These are phyloP conservation scores for Suhomyces pyralidae DNA, from an alignment of 805 yeast species.

Conservation along the genomic window DNA sequence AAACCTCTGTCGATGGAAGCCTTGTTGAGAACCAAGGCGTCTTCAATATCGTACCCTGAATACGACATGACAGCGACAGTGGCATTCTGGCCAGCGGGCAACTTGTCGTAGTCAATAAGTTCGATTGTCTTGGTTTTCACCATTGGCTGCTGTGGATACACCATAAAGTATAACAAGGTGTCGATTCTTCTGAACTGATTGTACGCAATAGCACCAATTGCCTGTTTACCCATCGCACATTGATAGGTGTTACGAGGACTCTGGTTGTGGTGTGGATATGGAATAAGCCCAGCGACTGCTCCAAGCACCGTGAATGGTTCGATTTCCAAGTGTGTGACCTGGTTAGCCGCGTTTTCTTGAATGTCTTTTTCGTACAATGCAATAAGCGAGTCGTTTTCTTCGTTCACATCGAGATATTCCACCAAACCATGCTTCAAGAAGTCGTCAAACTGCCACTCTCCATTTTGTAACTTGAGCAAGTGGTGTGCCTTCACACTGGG, in stretches of 20 bases:
- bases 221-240: slow-evolving; percentile 98
- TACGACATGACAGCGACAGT: slow-evolving; percentile 99
- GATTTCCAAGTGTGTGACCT: slow-evolving; percentile 83
- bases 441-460: slow-evolving; percentile 86
- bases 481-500: slow-evolving; percentile 74
- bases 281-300: slow-evolving; percentile 90
- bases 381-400: slow-evolving; percentile 15
- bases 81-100: slow-evolving; percentile 99
- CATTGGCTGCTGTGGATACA: slow-evolving; percentile 99
- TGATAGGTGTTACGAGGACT: slow-evolving; percentile 91
- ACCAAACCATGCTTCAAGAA: slow-evolving; percentile 82
- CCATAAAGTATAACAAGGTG: slow-evolving; percentile 89
- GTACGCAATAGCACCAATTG: slow-evolving; percentile 98
- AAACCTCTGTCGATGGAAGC: slow-evolving; percentile 94
- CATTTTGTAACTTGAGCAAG: slow-evolving; percentile 56
- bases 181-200: slow-evolving; percentile 96
- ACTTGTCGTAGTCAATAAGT: slow-evolving; percentile 88
- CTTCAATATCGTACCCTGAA: slow-evolving; percentile 98
- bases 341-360: slow-evolving; percentile 40
- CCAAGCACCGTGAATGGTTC: slow-evolving; percentile 93
- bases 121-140: slow-evolving; percentile 97
- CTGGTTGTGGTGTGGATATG: slow-evolving; percentile 90
- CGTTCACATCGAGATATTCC: slow-evolving; percentile 86
- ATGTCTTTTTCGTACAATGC: slow-evolving; percentile 55
- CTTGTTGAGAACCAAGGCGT: slow-evolving; percentile 92